A percentile compares a stretch with the other conserved stretches of the same genome.
Evolutionary conservation across 306 rosid species (phyloP).

Genomic region (Malus fusca): DNA sequence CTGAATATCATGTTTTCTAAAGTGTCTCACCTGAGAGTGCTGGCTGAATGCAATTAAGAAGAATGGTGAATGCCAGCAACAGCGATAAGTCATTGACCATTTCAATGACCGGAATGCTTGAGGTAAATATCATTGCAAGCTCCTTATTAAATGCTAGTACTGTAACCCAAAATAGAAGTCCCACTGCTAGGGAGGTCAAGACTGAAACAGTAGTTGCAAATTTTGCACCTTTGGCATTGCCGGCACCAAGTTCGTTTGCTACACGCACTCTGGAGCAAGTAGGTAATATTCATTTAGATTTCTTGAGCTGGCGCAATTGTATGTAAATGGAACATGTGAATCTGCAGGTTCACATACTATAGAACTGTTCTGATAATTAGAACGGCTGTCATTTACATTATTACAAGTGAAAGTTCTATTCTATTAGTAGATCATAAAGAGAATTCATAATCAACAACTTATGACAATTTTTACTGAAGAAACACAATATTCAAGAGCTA

Average conservation of each 20-base stretch:
- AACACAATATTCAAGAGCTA: too few relatives aligned
- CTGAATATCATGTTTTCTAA: background rate
- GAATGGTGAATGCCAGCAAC: slow-evolving; percentile 52
- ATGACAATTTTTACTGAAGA: too few relatives aligned
- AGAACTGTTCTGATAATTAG: background rate
- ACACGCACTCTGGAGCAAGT: slow-evolving; percentile 44
- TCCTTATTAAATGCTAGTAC: slow-evolving; percentile 34
- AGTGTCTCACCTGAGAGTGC: slow-evolving; percentile 49
- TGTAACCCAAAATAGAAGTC: slow-evolving; percentile 43
- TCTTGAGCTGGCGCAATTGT: background rate
- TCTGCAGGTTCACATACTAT: background rate
- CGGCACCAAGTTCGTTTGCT: slow-evolving; percentile 68
- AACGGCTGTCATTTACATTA: background rate
- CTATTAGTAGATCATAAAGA: background rate
- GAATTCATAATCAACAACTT: background rate
- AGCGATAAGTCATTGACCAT: slow-evolving; percentile 48
- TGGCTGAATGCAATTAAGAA: slow-evolving; percentile 62
- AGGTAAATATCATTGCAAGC: slow-evolving; percentile 60
- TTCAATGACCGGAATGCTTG: slow-evolving; percentile 31
- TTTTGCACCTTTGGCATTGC: slow-evolving; percentile 56
- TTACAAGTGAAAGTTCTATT: background rate
- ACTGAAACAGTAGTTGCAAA: slow-evolving; percentile 52
- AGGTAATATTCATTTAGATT: background rate
- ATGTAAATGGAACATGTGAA: background rate
- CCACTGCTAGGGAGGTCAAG: slow-evolving; percentile 41